Evolutionary conservation across 345 rosid genomes (phyloP).

Genomic region (Acer negundo): DNA sequence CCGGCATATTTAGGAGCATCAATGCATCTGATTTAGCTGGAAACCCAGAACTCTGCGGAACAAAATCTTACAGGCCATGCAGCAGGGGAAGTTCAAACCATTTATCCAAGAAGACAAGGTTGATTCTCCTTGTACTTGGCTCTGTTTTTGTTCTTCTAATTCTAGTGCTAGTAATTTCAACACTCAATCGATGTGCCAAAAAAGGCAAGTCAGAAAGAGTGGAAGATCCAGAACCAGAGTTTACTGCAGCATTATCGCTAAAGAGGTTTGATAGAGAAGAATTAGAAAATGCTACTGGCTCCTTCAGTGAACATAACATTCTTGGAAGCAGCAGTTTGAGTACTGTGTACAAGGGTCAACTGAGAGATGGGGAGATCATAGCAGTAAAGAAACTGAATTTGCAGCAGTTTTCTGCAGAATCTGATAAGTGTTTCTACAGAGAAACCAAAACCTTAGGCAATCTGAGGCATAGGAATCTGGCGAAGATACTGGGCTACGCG

Average conservation of each 20-base stretch:
- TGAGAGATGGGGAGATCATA: conserved; percentile 59
- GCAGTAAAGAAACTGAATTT: conserved; percentile 81
- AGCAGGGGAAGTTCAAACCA: conserved; percentile 36
- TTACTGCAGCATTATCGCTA: conserved; percentile 47
- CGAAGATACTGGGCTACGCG: conserved; percentile 77
- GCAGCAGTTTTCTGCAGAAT: conserved; percentile 62
- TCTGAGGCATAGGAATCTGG: conserved; percentile 76
- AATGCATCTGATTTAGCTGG: conserved; percentile 50
- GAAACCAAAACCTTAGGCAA: conserved; percentile 73
- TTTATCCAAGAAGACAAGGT: conserved; percentile 42
- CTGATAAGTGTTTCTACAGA: conserved; percentile 71
- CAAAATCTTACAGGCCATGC: conserved; percentile 46
- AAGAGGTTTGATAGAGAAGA: conserved; percentile 59
- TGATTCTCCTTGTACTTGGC: conserved; percentile 49
- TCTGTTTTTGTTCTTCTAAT: conserved; percentile 38
- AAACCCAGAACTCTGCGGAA: conserved; percentile 73
- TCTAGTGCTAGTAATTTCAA: conserved; percentile 30
- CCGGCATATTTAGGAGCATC: conserved; percentile 62
- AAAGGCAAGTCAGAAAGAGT: conserved; percentile 27
- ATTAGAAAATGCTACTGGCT: conserved; percentile 61
- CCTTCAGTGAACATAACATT: conserved; percentile 54
- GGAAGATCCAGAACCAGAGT: conserved; percentile 44
- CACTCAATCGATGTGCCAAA: conserved; percentile 29
- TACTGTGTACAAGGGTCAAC: conserved; percentile 73
- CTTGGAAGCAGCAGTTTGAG: conserved; percentile 79